Percentiles rank a stretch among this genome's conserved stretches.
These are phyloP conservation scores for Urtica urens DNA, from an alignment of 306 rosid species.

Conservation along the genomic window DNA sequence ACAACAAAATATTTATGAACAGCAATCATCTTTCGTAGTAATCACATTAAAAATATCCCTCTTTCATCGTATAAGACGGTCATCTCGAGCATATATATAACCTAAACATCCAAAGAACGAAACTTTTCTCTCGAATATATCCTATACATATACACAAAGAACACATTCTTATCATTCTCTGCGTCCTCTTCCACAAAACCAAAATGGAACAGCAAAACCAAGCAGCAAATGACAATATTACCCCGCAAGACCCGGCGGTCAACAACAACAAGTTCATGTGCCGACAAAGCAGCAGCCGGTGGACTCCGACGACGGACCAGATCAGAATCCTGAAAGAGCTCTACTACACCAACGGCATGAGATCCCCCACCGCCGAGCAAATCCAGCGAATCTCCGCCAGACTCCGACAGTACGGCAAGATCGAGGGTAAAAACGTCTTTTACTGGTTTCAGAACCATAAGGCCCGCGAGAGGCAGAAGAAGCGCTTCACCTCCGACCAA, in stretches of 20 bases:
- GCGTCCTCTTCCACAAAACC: constrained; percentile 19
- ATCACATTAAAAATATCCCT: background rate
- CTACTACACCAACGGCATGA: constrained; percentile 83
- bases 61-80: too few relatives aligned
- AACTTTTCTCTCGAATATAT: too few relatives aligned
- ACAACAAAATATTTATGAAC: constrained; percentile 16
- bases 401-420: constrained; percentile 86
- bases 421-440: constrained; percentile 89
- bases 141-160: too few relatives aligned
- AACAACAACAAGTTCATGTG: constrained; percentile 18
- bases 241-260: background rate
- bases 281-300: constrained; percentile 83
- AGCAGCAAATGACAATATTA: background rate
- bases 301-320: constrained; percentile 95
- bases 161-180: background rate
- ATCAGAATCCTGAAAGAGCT: constrained; percentile 84
- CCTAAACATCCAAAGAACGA: too few relatives aligned
- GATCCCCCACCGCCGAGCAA: constrained; percentile 93
- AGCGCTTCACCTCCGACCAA: constrained; percentile 40
- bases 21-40: constrained; percentile 18
- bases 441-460: constrained; percentile 97
- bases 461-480: constrained; percentile 97
- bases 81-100: too few relatives aligned
- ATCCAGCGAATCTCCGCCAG: constrained; percentile 93
- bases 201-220: constrained; percentile 2